These are phyloP conservation scores for Pittosporum tobira DNA, from an alignment of 129 eudicot species.

Conservation along the genomic window DNA sequence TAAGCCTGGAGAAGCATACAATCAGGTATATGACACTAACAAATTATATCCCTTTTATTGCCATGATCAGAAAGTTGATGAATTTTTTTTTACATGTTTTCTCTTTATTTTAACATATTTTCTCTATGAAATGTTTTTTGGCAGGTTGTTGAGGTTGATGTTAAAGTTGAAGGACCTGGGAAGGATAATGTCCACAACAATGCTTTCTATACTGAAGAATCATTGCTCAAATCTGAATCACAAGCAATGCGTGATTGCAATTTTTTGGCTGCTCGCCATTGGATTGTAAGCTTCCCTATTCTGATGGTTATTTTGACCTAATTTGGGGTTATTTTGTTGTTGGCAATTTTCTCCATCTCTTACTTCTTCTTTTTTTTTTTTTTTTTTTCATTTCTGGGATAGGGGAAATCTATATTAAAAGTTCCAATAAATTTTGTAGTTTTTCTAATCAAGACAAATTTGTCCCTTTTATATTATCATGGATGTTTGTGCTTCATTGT, in stretches of 20 bases:
- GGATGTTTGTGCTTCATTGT: no score
- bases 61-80: background rate
- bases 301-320: background rate
- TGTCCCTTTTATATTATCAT: no score
- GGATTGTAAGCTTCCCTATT: constrained; percentile 66
- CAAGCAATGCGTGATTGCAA: constrained; percentile 88
- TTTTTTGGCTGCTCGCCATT: constrained; percentile 82
- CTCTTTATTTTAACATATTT: background rate
- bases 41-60: background rate
- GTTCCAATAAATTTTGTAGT: no score
- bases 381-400: background rate
- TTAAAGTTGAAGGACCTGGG: constrained; percentile 88
- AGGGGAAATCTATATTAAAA: background rate
- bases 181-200: constrained; percentile 71
- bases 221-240: constrained; percentile 67
- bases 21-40: constrained; percentile 76
- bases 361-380: background rate
- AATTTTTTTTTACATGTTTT: background rate
- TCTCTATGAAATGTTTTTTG: constrained; percentile 8
- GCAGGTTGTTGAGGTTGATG: constrained; percentile 90
- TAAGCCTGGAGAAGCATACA: constrained; percentile 79
- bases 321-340: no score
- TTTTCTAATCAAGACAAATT: no score
- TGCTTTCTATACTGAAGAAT: constrained; percentile 88
- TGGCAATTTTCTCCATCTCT: background rate